Evolutionary conservation across 768 basidiomycete species (phyloP), one percentile per base, ranked within the genome.

Genomic region (Tulasnella sp.): DNA sequence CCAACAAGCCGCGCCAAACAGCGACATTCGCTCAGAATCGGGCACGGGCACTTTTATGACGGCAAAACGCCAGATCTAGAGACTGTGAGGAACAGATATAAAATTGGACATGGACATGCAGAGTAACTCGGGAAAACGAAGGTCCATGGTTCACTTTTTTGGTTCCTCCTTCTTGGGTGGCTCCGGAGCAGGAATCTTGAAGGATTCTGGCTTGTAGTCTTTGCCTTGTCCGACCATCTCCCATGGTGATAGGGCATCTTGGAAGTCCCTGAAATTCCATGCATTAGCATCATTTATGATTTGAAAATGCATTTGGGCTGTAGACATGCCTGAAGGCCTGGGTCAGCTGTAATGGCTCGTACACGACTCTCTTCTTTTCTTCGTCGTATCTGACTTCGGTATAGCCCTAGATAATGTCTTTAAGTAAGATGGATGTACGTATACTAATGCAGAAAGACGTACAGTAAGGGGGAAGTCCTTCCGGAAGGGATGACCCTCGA

Each of bases 401-500:
- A 85, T 99, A 99, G n/a, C 98, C 98, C 96, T 98, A 82, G 61
- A 76, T 75, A 69, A 79, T 44, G 70, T 40, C n/a, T 29, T 35
- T 26, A 77, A 67, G 55, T 16, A 44, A 37, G 37, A 74, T 39
- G 32, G 26, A 15, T 71, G 35, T 57, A 70, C 37, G 55, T 72
- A 78, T n/a, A n/a, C 11, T 26, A 26, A 11, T 70, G 13, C n/a
- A 72, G 1, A 55, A 69, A 18, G 32, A 86, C 91, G 81, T 83
- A 95, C 96, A 11, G 96, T 98, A 81, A 99, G 85, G 42, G 98
- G 98, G 89, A 99, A 99, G 83, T 99, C 98, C 84, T 99, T 99
- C 80, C 98, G 91, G 70, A 99, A 85, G 13, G 98, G 98, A 83
- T 99, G 96, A 29, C 98, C 98, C 85, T 99, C 96, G 82, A 98